Evolutionary conservation across 495 filamentous ascomycete species (phyloP).

Genomic region (Cercophora newfieldiana): DNA sequence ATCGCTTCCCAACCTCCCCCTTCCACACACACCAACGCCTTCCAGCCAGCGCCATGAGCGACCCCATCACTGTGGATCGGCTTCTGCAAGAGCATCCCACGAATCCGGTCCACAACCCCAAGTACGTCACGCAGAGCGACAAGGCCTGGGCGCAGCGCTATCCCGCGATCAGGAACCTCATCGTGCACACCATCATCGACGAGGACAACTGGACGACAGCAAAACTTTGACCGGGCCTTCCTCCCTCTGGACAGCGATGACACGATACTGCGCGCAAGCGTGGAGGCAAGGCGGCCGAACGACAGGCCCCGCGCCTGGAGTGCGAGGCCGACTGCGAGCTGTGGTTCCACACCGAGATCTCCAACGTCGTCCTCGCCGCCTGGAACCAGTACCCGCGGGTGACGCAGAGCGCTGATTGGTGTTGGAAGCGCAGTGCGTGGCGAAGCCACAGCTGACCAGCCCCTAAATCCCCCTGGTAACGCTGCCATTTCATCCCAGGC

Average conservation of each 20-base stretch:
- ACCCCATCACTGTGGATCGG: slow-evolving; percentile 6
- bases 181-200: slow-evolving; percentile 10
- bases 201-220: neutral
- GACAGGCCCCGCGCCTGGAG: slow-evolving; percentile 19
- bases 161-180: slow-evolving; percentile 16
- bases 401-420: slow-evolving; percentile 18
- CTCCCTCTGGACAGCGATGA: slow-evolving; percentile 17
- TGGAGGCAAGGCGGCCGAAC: slow-evolving; percentile 15
- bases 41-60: slow-evolving; percentile 13
- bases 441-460: too few relatives aligned
- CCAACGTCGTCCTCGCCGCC: slow-evolving; percentile 26
- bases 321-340: slow-evolving; percentile 23
- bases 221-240: slow-evolving; percentile 16
- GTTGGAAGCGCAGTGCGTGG: slow-evolving; percentile 3
- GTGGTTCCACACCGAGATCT: slow-evolving; percentile 27
- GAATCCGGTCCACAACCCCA: slow-evolving; percentile 10
- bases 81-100: slow-evolving; percentile 13
- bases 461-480: slow-evolving; percentile 9
- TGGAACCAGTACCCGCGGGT: slow-evolving; percentile 21
- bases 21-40: slow-evolving; percentile 6
- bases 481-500: slow-evolving; percentile 15
- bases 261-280: slow-evolving; percentile 5
- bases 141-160: slow-evolving; percentile 17
- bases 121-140: slow-evolving; percentile 8
- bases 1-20: too few relatives aligned